Percentiles rank a stretch among this genome's conserved stretches.
phyloP scores from a whole-genome alignment of 192 early-diverging fungal genomes.

The Gamsiella multidivaricata region DNA sequence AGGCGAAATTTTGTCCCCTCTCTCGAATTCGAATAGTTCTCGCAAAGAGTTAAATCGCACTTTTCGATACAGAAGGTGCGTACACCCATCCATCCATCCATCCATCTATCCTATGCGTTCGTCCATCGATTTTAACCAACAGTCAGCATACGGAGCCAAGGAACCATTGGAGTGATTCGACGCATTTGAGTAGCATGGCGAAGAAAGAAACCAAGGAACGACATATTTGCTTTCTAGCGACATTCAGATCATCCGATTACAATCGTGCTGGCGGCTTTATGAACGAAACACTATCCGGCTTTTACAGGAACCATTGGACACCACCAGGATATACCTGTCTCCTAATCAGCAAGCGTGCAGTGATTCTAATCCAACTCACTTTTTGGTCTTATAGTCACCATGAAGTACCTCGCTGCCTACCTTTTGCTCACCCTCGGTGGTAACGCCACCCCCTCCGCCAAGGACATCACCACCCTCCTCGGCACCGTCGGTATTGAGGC shows the following conservation, averaged over 20 bases:
- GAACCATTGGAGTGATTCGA: too few relatives aligned
- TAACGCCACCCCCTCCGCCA: slow-evolving; percentile 81
- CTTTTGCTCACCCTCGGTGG: slow-evolving; percentile 92
- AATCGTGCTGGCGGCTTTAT: too few relatives aligned
- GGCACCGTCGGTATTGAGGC: slow-evolving; percentile 91
- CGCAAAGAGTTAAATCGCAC: slow-evolving; percentile 50
- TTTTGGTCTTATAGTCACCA: slow-evolving; percentile 55
- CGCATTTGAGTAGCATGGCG: too few relatives aligned
- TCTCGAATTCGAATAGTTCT: slow-evolving; percentile 54
- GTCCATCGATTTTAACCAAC: neutral
- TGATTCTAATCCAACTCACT: slow-evolving; percentile 4
- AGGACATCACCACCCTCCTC: slow-evolving; percentile 86
- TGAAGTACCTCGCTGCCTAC: slow-evolving; percentile 99
- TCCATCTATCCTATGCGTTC: slow-evolving; percentile 2
- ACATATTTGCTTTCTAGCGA: too few relatives aligned
- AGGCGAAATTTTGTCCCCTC: too few relatives aligned
- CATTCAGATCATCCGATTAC: too few relatives aligned
- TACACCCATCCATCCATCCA: slow-evolving; percentile 34
- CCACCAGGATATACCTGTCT: too few relatives aligned
- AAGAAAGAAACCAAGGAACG: too few relatives aligned
- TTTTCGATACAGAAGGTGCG: slow-evolving; percentile 56
- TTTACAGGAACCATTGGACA: too few relatives aligned
- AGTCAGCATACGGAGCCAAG: too few relatives aligned
- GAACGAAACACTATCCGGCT: too few relatives aligned
- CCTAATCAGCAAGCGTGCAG: neutral